phyloP scores from a whole-genome alignment of 2,329 filamentous ascomycete genomes.

The Sporothrix dimorphospora region DNA sequence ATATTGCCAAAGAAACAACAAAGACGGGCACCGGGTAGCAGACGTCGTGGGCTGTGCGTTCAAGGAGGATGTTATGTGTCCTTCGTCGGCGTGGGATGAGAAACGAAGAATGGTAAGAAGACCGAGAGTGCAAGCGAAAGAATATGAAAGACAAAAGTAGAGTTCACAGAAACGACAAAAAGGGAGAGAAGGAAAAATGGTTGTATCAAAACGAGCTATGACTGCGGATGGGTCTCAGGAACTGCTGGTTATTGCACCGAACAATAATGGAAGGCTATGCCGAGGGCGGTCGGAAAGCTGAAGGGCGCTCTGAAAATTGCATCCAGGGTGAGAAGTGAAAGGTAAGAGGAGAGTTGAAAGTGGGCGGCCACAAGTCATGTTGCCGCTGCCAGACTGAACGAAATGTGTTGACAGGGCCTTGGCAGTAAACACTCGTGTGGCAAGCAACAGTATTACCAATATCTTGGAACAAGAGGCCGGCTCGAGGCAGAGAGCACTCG shows the following conservation, averaged over 20 bases:
- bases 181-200: background rate
- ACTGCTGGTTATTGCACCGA: background rate
- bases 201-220: background rate
- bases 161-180: background rate
- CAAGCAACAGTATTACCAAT: slow-evolving; percentile 11
- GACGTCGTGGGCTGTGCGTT: background rate
- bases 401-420: background rate
- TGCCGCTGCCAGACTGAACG: background rate
- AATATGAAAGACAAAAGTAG: background rate
- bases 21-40: slow-evolving; percentile 16
- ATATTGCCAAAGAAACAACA: slow-evolving; percentile 17
- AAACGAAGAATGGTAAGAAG: background rate
- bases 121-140: background rate
- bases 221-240: background rate
- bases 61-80: background rate
- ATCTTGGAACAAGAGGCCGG: background rate
- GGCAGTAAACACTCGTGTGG: background rate
- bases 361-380: background rate
- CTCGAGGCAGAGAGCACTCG: background rate
- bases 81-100: background rate
- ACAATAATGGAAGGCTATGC: slow-evolving; percentile 9
- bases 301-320: background rate
- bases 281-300: background rate
- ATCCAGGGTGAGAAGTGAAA: background rate
- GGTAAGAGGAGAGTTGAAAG: background rate